Percentiles rank a stretch among this genome's conserved stretches.
These are phyloP conservation scores for Floccularia luteovirens DNA, from an alignment of 768 basidiomycete species.

Conservation along the genomic window DNA sequence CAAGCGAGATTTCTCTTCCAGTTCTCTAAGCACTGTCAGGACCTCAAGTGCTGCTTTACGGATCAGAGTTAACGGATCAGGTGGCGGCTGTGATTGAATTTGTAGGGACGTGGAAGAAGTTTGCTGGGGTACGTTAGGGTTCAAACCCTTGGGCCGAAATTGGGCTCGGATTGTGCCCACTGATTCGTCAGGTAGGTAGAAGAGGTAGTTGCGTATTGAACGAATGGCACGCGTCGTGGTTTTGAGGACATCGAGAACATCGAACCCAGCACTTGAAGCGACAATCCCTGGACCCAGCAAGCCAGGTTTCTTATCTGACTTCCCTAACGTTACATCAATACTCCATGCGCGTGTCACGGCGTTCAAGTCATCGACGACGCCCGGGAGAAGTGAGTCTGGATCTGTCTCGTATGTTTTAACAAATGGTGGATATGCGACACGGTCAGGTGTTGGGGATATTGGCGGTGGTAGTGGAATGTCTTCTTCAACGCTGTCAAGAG, in stretches of 20 bases:
- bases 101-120: no score
- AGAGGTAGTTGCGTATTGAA: slow-evolving; percentile 75
- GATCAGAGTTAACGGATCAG: slow-evolving; percentile 62
- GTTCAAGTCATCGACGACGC: slow-evolving; percentile 68
- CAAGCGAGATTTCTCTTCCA: slow-evolving; percentile 75
- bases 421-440: slow-evolving; percentile 40
- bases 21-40: slow-evolving; percentile 64
- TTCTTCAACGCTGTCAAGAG: slow-evolving; percentile 33
- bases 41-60: slow-evolving; percentile 80
- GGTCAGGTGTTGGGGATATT: slow-evolving; percentile 35
- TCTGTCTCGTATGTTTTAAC: slow-evolving; percentile 66
- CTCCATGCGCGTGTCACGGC: slow-evolving; percentile 59
- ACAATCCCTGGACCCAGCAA: background rate
- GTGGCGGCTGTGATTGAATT: no score
- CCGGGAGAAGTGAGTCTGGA: slow-evolving; percentile 70
- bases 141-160: slow-evolving; percentile 42
- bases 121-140: slow-evolving; percentile 5
- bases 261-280: slow-evolving; percentile 20
- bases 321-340: slow-evolving; percentile 21
- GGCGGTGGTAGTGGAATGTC: slow-evolving; percentile 72
- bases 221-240: slow-evolving; percentile 77
- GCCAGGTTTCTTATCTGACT: background rate
- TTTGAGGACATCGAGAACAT: slow-evolving; percentile 68
- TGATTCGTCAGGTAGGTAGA: slow-evolving; percentile 74
- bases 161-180: slow-evolving; percentile 45